Percentiles rank a stretch among this genome's conserved stretches.
Evolutionary conservation across 2,329 filamentous ascomycete species (phyloP).

Genomic region (Aulographum hederae): DNA sequence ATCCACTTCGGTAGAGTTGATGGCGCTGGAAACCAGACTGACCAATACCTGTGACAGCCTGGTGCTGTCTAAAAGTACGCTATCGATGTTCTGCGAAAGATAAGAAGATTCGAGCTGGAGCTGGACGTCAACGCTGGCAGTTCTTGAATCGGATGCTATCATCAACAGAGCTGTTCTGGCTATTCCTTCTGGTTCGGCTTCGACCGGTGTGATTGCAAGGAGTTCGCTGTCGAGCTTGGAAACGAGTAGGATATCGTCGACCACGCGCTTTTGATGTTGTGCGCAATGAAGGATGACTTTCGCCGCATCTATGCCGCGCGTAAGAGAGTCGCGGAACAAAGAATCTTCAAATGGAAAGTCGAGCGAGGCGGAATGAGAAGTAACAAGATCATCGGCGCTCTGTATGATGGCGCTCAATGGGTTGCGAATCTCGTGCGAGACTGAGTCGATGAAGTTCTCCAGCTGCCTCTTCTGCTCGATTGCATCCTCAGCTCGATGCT

Average conservation of each 20-base stretch:
- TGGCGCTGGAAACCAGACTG: too few species aligned
- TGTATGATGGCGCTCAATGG: conserved; percentile 25
- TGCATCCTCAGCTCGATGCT: conserved; percentile 17
- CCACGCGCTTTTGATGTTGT: conserved; percentile 2
- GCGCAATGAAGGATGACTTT: conserved; percentile 14
- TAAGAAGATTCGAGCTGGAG: conserved; percentile 11
- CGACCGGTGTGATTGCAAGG: neutral
- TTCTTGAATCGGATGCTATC: conserved; percentile 1
- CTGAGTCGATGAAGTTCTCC: conserved; percentile 20
- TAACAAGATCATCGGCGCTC: conserved; percentile 23
- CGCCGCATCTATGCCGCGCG: conserved; percentile 17
- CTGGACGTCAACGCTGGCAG: conserved; percentile 5
- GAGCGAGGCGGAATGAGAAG: conserved; percentile 14
- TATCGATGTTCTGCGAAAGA: conserved; percentile 3
- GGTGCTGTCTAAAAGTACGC: neutral
- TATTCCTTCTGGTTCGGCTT: neutral
- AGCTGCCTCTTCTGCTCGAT: conserved; percentile 20
- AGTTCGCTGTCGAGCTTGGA: conserved; percentile 4
- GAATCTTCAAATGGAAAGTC: conserved; percentile 6
- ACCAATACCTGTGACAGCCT: too few species aligned
- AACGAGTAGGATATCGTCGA: conserved; percentile 3
- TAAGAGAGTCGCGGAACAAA: conserved; percentile 11
- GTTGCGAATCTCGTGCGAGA: conserved; percentile 22
- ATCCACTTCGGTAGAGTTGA: too few species aligned
- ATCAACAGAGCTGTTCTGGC: neutral